phyloP scores from a whole-genome alignment of 1,139 yeast genomes.

The Taphrina betulina region DNA sequence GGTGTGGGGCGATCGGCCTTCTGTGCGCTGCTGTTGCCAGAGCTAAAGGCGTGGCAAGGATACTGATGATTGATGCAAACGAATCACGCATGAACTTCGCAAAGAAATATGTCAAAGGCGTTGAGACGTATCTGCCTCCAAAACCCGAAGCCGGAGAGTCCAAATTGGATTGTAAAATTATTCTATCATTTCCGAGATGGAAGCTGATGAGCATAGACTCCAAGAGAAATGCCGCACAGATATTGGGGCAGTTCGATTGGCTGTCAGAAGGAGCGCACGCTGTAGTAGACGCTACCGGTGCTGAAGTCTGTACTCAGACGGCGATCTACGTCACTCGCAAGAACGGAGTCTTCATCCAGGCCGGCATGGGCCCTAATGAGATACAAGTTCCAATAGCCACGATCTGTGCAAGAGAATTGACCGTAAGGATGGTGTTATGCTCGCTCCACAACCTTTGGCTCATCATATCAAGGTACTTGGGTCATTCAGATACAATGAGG shows the following conservation, averaged over 20 bases:
- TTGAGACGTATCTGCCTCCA: conserved; percentile 58
- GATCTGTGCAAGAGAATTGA: conserved; percentile 67
- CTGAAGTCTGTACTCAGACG: conserved; percentile 63
- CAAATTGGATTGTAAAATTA: conserved; percentile 44
- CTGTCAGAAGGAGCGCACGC: conserved; percentile 55
- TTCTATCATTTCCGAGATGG: conserved; percentile 38
- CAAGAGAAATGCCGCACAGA: conserved; percentile 44
- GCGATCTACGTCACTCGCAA: conserved; percentile 59
- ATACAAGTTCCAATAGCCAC: conserved; percentile 73
- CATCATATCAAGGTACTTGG: too few species aligned
- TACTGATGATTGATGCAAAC: conserved; percentile 60
- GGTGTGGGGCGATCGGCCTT: conserved; percentile 86
- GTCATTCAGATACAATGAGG: conserved; percentile 70
- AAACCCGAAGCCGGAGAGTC: conserved; percentile 36
- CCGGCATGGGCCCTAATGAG: conserved; percentile 61
- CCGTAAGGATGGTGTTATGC: too few species aligned
- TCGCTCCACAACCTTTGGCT: too few species aligned
- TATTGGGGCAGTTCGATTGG: conserved; percentile 44
- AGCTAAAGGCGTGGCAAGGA: conserved; percentile 68
- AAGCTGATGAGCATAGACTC: conserved; percentile 35
- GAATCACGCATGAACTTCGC: conserved; percentile 53
- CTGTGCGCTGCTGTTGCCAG: conserved; percentile 71
- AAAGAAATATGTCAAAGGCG: conserved; percentile 42
- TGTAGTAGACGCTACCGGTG: conserved; percentile 73
- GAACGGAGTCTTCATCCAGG: conserved; percentile 71